phyloP scores from a whole-genome alignment of 2,329 filamentous ascomycete species.

The Venturia pyrina region DNA sequence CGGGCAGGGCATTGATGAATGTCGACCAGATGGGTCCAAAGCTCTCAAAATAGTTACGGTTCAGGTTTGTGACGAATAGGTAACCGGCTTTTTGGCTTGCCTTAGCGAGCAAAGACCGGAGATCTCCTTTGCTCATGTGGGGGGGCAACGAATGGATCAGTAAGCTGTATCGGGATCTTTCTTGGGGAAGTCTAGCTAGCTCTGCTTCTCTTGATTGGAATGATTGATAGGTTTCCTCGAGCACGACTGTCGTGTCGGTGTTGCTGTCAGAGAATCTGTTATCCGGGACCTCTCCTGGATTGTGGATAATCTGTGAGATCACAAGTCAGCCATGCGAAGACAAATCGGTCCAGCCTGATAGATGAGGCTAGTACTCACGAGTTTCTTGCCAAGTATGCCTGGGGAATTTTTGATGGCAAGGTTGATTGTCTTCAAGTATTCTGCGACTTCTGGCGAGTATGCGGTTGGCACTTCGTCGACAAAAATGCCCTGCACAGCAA shows the following conservation, averaged over 20 bases:
- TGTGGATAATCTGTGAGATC: constrained; percentile 1
- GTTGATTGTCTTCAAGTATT: constrained; percentile 6
- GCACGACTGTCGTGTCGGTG: constrained; percentile 1
- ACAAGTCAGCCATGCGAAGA: neutral
- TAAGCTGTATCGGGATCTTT: constrained; percentile 5
- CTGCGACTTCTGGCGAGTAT: neutral
- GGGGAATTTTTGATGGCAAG: constrained; percentile 1
- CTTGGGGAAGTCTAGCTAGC: neutral
- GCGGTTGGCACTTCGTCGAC: constrained; percentile 6
- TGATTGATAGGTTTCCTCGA: neutral
- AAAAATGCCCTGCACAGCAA: constrained; percentile 7
- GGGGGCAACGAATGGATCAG: neutral
- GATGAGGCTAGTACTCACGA: neutral
- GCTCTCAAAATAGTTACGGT: neutral
- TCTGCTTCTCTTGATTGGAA: neutral
- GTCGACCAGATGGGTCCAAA: neutral
- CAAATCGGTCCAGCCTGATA: neutral
- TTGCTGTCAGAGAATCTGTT: neutral
- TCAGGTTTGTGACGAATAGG: neutral
- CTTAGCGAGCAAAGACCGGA: neutral
- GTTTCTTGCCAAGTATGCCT: constrained; percentile 3
- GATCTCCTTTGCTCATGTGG: neutral
- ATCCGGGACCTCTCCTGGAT: constrained; percentile 1
- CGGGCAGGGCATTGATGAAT: neutral
- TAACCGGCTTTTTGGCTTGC: neutral